Evolutionary conservation across 208 protist genomes (phyloP).

Genomic region (Acanthamoeba divionensis): DNA sequence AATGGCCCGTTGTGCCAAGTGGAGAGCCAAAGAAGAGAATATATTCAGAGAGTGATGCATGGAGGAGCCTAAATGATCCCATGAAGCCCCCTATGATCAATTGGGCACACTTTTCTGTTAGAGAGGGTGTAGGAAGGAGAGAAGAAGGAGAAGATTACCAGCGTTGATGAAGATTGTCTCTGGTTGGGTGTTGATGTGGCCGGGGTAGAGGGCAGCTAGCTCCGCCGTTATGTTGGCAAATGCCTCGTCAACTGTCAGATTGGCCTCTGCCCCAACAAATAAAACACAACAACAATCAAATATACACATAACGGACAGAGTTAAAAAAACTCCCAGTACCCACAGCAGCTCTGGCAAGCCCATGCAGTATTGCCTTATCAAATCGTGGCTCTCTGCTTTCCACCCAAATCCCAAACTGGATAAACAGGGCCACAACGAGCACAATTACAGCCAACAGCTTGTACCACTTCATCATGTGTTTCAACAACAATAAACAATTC

Average conservation of each 20-base stretch:
- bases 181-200: neutral
- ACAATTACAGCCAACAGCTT: too few relatives aligned
- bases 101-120: neutral
- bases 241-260: neutral
- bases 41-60: constrained; percentile 55
- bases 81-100: neutral
- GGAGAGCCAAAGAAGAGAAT: constrained; percentile 50
- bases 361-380: too few relatives aligned
- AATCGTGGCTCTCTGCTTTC: too few relatives aligned
- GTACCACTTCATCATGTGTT: too few relatives aligned
- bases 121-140: neutral
- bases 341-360: too few relatives aligned
- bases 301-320: too few relatives aligned
- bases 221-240: constrained; percentile 6
- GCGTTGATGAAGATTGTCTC: constrained; percentile 17
- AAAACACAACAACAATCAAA: too few relatives aligned
- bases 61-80: constrained; percentile 46
- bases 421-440: too few relatives aligned
- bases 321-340: too few relatives aligned
- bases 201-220: neutral
- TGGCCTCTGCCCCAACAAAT: neutral
- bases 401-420: too few relatives aligned
- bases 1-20: constrained; percentile 41
- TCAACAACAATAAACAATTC: too few relatives aligned
- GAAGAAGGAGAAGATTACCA: neutral